Evolutionary conservation across 768 basidiomycete genomes (phyloP).

Genomic region (Obba rivulosa): DNA sequence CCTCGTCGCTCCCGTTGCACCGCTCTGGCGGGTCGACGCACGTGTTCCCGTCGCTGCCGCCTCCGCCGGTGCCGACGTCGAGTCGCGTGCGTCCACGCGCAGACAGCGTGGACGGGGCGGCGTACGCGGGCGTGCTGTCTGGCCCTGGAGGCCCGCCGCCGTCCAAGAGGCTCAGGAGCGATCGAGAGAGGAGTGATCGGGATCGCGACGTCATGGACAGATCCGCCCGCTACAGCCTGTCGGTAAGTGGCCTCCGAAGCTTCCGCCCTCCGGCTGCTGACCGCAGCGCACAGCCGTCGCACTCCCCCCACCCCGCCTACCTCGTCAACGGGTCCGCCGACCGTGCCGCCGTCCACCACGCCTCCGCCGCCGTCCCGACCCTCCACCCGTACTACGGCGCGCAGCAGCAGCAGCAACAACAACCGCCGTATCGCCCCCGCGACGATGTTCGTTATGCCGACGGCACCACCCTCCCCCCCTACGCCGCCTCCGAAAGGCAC

Average conservation of each 20-base stretch:
- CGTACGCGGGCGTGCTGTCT: conserved; percentile 21
- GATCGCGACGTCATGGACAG: conserved; percentile 16
- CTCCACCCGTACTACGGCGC: conserved; percentile 22
- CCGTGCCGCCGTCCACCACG: conserved; percentile 16
- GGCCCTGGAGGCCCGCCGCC: conserved; percentile 40
- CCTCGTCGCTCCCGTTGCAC: conserved; percentile 12
- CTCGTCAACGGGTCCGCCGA: conserved; percentile 14
- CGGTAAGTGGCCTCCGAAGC: conserved; percentile 18
- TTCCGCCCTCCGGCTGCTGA: conserved; percentile 2
- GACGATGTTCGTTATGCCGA: conserved; percentile 9
- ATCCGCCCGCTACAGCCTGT: conserved; percentile 15
- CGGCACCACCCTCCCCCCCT: too few relatives aligned
- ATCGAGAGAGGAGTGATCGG: conserved; percentile 21
- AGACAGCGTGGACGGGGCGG: conserved; percentile 34
- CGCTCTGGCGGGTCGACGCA: conserved; percentile 17
- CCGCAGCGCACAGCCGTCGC: conserved; percentile 14
- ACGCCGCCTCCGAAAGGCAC: conserved; percentile 18
- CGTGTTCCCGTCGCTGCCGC: conserved; percentile 28
- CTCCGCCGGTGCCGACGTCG: conserved; percentile 31
- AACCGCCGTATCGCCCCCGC: conserved; percentile 2
- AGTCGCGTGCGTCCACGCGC: conserved; percentile 39
- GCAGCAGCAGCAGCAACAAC: conserved; percentile 4
- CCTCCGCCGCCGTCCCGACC: conserved; percentile 9
- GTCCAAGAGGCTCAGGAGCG: conserved; percentile 40
- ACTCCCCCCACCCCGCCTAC: conserved; percentile 15